Base-by-base conservation (phyloP, 2,329 filamentous ascomycete genomes). In the Sporothrix pseudoabietina region DNA sequence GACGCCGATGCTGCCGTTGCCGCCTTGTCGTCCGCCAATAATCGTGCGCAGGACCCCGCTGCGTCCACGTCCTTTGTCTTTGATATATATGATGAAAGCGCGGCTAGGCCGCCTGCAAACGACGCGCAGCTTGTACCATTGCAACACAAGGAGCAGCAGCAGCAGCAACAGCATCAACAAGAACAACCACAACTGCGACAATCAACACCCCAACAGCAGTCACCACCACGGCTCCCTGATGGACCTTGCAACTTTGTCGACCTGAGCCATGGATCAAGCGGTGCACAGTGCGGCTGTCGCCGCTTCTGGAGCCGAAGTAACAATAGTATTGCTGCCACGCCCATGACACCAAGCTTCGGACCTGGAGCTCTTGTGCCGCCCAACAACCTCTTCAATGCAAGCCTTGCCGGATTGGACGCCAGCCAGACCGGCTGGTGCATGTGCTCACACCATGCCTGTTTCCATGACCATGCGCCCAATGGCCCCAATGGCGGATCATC, bases 401-500 rank as follows among this genome's bases (percentile, higher is more conserved):
- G 68, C 35, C 68, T 41, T 70, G 49, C 52, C 32, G 68, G 52
- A 44, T 32, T 57, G 68, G 68, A 70, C 47, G 52, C 52, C 68
- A 70, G 68, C 52, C 68, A 88, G 77, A 77, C 82, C 39, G 81
- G 82, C 74, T 88, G 84, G 83, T 90, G 88, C 80, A 89, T 89
- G 87, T 90, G 88, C 77, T 86, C 85, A 71, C 88, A 90, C 76
- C 88, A 90, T 79, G 88, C 88, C 71, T 90, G 88, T 79, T 90
- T 84, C 75, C 88, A 90, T 75, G 87, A 89, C 78, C 83, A 88
- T 76, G 80, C 78, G 39, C 80, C 72, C 26, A 63, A 72, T 10
- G 54, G 65, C 0, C 80, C 72, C 26, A 63, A 72, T 10, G 54
- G 65, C 0, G 79, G 72, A 75, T 79, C 65, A 73, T 75, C 69